phyloP scores from a whole-genome alignment of 345 rosid species.

The Pugionium cornutum region DNA sequence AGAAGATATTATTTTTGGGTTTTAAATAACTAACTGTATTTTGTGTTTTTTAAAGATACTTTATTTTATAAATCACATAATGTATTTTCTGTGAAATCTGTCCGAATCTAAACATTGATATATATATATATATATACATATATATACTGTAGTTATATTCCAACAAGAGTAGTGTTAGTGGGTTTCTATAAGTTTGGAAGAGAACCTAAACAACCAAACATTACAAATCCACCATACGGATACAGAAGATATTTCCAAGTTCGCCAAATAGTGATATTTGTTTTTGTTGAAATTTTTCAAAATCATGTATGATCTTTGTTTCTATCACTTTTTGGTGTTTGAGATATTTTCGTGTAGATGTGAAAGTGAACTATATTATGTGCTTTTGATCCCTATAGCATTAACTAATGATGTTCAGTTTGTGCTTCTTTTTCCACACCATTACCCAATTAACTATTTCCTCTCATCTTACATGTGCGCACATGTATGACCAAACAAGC shows the following conservation, averaged over 20 bases:
- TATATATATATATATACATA: background rate
- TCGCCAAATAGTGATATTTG: constrained; percentile 34
- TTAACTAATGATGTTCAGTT: constrained; percentile 25
- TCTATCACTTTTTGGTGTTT: constrained; percentile 25
- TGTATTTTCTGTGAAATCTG: background rate
- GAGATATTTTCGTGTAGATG: constrained; percentile 37
- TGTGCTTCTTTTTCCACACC: constrained; percentile 24
- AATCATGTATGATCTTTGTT: constrained; percentile 23
- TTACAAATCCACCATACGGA: constrained; percentile 8
- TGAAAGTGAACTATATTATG: constrained; percentile 21
- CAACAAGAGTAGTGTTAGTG: constrained; percentile 18
- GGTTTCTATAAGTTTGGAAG: constrained; percentile 19
- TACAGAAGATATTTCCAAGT: constrained; percentile 25
- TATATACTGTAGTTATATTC: background rate
- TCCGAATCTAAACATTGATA: background rate
- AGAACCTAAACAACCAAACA: constrained; percentile 15
- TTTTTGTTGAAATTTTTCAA: constrained; percentile 32
- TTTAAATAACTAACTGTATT: background rate
- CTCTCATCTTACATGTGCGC: background rate
- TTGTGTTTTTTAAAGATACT: background rate
- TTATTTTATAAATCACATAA: background rate
- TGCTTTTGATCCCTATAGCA: constrained; percentile 27
- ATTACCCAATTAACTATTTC: constrained; percentile 15
- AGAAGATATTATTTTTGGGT: too few species aligned
- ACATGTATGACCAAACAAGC: background rate